Evolutionary conservation across 805 yeast genomes (phyloP).

Genomic region (Pichia cabralensis): DNA sequence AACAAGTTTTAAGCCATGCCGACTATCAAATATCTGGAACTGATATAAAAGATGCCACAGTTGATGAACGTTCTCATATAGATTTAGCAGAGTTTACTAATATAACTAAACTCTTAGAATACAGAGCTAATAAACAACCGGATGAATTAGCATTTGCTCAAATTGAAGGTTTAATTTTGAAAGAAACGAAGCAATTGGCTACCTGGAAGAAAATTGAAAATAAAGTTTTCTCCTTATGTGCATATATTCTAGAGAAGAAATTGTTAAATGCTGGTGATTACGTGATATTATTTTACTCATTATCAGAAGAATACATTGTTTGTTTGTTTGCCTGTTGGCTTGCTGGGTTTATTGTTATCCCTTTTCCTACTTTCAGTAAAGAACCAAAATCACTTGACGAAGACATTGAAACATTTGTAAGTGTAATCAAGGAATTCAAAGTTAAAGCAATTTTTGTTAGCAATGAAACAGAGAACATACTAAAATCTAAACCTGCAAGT

Average conservation of each 20-base stretch:
- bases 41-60: conserved; percentile 63
- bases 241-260: conserved; percentile 59
- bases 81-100: conserved; percentile 59
- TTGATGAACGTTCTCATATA: conserved; percentile 71
- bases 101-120: conserved; percentile 64
- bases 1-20: conserved; percentile 46
- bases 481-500: conserved; percentile 60
- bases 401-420: conserved; percentile 58
- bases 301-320: conserved; percentile 77
- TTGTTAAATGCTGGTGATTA: conserved; percentile 56
- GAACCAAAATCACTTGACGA: conserved; percentile 52
- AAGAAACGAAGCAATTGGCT: conserved; percentile 34
- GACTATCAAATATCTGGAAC: conserved; percentile 76
- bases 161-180: conserved; percentile 30
- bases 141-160: conserved; percentile 69
- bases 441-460: conserved; percentile 69
- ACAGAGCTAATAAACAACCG: conserved; percentile 63
- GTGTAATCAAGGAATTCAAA: conserved; percentile 59
- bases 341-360: conserved; percentile 71
- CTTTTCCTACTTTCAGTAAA: conserved; percentile 57
- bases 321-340: conserved; percentile 81
- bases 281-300: conserved; percentile 74
- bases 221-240: conserved; percentile 64
- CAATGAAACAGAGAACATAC: conserved; percentile 56
- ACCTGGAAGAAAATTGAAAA: conserved; percentile 75